A percentile compares a stretch with the other conserved stretches of the same genome.
These are phyloP conservation scores for Fusarium musae DNA, from an alignment of 2,329 filamentous ascomycete species.

Conservation along the genomic window DNA sequence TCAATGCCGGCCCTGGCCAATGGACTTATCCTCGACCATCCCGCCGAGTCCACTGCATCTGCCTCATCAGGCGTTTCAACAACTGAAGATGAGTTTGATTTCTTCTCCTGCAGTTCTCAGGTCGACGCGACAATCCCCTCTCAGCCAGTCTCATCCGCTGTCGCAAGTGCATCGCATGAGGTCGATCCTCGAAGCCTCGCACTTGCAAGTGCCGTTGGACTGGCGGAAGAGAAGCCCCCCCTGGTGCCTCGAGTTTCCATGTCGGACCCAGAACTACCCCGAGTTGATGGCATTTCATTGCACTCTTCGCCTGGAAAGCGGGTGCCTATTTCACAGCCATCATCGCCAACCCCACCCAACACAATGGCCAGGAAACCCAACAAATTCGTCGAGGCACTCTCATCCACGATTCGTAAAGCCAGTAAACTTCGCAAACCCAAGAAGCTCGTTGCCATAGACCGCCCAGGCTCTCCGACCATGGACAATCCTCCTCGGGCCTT, in stretches of 20 bases:
- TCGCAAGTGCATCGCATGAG: constrained; percentile 38
- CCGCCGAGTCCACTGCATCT: constrained; percentile 49
- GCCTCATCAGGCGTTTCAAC: constrained; percentile 51
- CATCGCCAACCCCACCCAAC: constrained; percentile 49
- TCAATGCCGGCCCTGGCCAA: constrained; percentile 44
- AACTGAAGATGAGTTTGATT: constrained; percentile 50
- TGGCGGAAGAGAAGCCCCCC: constrained; percentile 33
- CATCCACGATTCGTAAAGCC: constrained; percentile 55
- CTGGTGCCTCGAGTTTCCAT: constrained; percentile 52
- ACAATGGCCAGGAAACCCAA: constrained; percentile 49
- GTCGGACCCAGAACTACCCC: constrained; percentile 60
- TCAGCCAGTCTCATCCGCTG: constrained; percentile 32
- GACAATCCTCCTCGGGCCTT: constrained; percentile 49
- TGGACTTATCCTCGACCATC: constrained; percentile 45
- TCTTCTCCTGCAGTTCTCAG: constrained; percentile 50
- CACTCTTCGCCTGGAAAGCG: constrained; percentile 50
- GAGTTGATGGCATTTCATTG: constrained; percentile 60
- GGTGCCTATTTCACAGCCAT: constrained; percentile 46
- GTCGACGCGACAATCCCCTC: constrained; percentile 41
- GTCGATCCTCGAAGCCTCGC: constrained; percentile 47
- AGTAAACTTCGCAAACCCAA: constrained; percentile 49
- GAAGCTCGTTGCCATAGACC: constrained; percentile 41
- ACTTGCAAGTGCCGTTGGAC: constrained; percentile 25
- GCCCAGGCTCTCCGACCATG: constrained; percentile 48
- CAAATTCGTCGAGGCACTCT: constrained; percentile 55